Evolutionary conservation across 1,139 yeast species (phyloP), one percentile per base, ranked within the genome.

Genomic region (Hansenula lynferdii): DNA sequence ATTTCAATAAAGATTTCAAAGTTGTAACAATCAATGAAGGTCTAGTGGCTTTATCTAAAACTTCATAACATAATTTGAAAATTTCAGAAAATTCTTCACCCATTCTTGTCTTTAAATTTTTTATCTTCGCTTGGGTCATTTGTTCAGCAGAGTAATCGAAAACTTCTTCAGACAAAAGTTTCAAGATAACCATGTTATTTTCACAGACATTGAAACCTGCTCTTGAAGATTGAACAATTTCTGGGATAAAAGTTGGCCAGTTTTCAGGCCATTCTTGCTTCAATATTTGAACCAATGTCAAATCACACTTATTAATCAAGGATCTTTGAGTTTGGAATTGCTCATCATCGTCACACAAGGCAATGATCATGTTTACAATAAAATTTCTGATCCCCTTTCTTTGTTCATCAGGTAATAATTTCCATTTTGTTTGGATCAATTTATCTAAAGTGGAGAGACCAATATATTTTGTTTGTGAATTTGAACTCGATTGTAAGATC

Each of bases 241-340:
- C 98, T 12, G 97, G 96, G 39, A 92, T 84, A 56, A 94, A 92
- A 53, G 85, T 86, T 18, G 97, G 97, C 99, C 99, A 92, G 58
- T 89, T 85, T 51, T 82, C 89, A 29, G 99, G 99, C 99, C 99
- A 92, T 60, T 92, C 99, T 64, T 94, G 97, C 59, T 92, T 92
- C 56, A 92, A 76, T 38, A 92, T 82, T 56, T 92, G 95, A 28
- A 92, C 98, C 56, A 92, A 70, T 8, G 97, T 92, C 58, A 92
- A 72, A 64, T 92, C 96, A 53, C 92, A 90, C 62, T 94, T 94
- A 65, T 85, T 87, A 54, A 92, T 86, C 56, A 92, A 72, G 17
- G 97, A 82, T 57, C 81, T 80, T 58, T 90, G 90, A 35, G 74
- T 65, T 42, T 73, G 76, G 59, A 90, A 89, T 19, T 80, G 70